Conservation (phyloP, 2,329 filamentous ascomycete species). For the Botrytis porri region DNA sequence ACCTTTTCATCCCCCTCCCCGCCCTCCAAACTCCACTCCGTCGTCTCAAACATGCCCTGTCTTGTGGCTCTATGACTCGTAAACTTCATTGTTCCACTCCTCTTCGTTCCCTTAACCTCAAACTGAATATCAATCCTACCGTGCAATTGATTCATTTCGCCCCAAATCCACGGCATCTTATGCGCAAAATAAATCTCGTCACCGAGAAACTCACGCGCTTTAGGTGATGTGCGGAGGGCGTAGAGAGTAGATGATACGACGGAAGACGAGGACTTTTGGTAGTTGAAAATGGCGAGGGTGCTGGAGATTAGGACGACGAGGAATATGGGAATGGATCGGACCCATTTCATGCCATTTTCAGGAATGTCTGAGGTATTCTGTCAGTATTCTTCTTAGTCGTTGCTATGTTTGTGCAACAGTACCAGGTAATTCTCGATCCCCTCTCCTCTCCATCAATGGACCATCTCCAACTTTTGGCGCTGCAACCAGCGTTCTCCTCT, state of each 20-base stretch:
- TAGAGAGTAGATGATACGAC: conserved; percentile 88
- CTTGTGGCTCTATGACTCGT: conserved; percentile 68
- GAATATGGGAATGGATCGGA: conserved; percentile 78
- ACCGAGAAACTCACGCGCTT: conserved; percentile 74
- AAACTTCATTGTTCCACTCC: conserved; percentile 74
- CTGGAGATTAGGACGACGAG: conserved; percentile 65
- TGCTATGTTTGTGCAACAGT: conserved; percentile 24
- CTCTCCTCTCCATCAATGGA: conserved; percentile 61
- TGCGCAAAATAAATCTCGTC: conserved; percentile 81
- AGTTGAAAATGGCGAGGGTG: conserved; percentile 94
- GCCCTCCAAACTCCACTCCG: conserved; percentile 77
- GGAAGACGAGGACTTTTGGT: conserved; percentile 89
- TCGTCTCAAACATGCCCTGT: conserved; percentile 71
- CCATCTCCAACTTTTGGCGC: conserved; percentile 59
- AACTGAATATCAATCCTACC: conserved; percentile 86
- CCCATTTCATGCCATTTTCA: conserved; percentile 52
- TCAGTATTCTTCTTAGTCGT: not conserved
- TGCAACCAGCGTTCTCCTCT: conserved; percentile 50
- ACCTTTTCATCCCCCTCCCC: conserved; percentile 55
- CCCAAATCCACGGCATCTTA: conserved; percentile 78
- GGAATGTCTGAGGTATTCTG: conserved; percentile 29
- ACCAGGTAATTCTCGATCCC: conserved; percentile 67
- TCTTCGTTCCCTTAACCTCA: conserved; percentile 75
- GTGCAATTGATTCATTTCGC: conserved; percentile 90
- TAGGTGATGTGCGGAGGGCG: conserved; percentile 75